phyloP scores from a whole-genome alignment of 768 basidiomycete species.

The Kwoniella bestiolae region DNA sequence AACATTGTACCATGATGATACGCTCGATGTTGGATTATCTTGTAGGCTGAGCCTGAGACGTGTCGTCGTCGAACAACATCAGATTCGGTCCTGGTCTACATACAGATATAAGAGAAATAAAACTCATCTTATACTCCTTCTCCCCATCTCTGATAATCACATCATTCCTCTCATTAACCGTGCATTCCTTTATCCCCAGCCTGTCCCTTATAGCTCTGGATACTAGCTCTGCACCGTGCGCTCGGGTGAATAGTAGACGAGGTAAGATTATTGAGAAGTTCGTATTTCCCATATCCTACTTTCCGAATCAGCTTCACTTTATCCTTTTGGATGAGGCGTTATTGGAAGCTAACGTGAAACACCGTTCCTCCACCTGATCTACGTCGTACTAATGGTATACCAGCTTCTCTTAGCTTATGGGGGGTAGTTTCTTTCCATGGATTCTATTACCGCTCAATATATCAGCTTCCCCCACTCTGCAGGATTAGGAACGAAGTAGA shows the following conservation, averaged over 20 bases:
- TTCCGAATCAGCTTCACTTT: neutral
- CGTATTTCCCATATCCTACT: slow-evolving; percentile 91
- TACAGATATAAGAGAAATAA: neutral
- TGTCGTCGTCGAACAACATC: slow-evolving; percentile 56
- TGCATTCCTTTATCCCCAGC: slow-evolving; percentile 72
- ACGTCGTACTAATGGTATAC: slow-evolving; percentile 78
- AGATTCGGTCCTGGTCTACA: neutral
- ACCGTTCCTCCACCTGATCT: slow-evolving; percentile 94
- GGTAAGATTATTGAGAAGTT: slow-evolving; percentile 95
- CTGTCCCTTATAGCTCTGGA: slow-evolving; percentile 72
- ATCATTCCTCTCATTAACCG: slow-evolving; percentile 88
- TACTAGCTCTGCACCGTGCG: slow-evolving; percentile 75
- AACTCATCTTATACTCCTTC: slow-evolving; percentile 79
- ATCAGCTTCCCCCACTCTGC: neutral
- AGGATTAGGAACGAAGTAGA: neutral
- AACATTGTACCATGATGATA: slow-evolving; percentile 99
- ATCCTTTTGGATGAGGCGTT: too few relatives aligned
- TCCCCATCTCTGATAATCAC: slow-evolving; percentile 68
- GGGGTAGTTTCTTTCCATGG: slow-evolving; percentile 98
- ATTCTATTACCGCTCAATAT: slow-evolving; percentile 70
- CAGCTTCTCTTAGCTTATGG: slow-evolving; percentile 61
- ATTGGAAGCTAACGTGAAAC: slow-evolving; percentile 88
- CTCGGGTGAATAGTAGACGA: slow-evolving; percentile 75
- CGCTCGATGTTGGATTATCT: slow-evolving; percentile 83
- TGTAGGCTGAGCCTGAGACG: slow-evolving; percentile 98